These are phyloP conservation scores for Thuidium tamariscinum DNA, from an alignment of 225 moss, liverwort and hornwort species.

Conservation along the genomic window DNA sequence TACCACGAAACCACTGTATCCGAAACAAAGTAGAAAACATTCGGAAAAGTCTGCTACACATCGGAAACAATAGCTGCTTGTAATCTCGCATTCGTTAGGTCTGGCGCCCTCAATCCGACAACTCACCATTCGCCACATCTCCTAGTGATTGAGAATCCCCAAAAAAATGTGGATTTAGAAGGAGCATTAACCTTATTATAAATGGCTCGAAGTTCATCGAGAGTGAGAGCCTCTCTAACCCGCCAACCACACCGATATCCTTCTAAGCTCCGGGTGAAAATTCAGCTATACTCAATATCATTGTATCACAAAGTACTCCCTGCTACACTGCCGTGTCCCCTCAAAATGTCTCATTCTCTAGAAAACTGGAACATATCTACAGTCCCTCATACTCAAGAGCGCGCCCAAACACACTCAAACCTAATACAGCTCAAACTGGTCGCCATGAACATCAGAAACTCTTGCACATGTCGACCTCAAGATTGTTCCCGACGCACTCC, in stretches of 20 bases:
- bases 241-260: background rate
- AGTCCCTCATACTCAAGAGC: background rate
- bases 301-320: background rate
- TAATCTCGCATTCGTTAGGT: background rate
- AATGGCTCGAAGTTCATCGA: background rate
- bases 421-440: background rate
- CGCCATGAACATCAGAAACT: background rate
- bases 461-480: background rate
- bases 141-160: background rate
- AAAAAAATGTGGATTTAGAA: no score
- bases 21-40: background rate
- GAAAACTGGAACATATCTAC: background rate
- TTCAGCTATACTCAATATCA: background rate
- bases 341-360: background rate
- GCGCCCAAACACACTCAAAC: background rate
- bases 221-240: background rate
- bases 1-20: background rate
- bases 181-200: background rate
- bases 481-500: background rate
- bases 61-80: background rate
- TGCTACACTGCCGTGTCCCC: background rate
- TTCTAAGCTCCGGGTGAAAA: background rate
- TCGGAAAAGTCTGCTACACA: no score
- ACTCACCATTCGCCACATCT: background rate
- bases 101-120: background rate